Conservation (phyloP, 352 stramenopile species). For the Pythium brassicae region DNA sequence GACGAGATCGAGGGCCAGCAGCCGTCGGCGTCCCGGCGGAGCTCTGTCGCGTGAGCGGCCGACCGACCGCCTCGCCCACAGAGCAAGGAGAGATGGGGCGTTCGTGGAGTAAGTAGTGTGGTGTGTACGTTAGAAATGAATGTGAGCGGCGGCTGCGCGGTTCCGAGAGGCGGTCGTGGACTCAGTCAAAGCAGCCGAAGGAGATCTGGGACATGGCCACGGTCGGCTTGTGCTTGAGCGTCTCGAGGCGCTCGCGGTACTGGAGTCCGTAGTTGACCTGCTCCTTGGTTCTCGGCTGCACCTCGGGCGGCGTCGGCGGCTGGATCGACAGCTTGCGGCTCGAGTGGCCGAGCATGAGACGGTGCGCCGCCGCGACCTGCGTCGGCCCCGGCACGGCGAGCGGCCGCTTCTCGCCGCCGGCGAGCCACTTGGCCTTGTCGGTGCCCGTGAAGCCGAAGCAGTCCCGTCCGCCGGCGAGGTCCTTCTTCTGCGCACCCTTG, state of each 20-base stretch:
- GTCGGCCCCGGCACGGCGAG: constrained; percentile 57
- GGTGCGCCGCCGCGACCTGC: constrained; percentile 71
- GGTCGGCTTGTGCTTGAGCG: constrained; percentile 77
- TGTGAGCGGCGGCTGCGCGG: too few species aligned
- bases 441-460: constrained; percentile 80
- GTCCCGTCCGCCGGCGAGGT: constrained; percentile 46
- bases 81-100: too few species aligned
- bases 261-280: constrained; percentile 70
- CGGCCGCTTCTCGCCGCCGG: constrained; percentile 50
- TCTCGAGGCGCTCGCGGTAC: constrained; percentile 71
- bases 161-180: too few species aligned
- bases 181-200: constrained; percentile 53
- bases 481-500: constrained; percentile 50
- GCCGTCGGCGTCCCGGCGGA: constrained; percentile 23
- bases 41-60: constrained; percentile 21
- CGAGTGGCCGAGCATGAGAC: constrained; percentile 80
- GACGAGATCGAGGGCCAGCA: constrained; percentile 52
- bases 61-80: too few species aligned
- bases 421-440: constrained; percentile 64
- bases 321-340: constrained; percentile 80
- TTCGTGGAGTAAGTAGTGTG: constrained; percentile 5
- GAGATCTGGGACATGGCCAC: constrained; percentile 72
- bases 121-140: not conserved
- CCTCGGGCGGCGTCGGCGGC: constrained; percentile 60
- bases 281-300: constrained; percentile 33